Evolutionary conservation across 495 filamentous ascomycete genomes (phyloP).

Genomic region (Cryomyces antarcticus): DNA sequence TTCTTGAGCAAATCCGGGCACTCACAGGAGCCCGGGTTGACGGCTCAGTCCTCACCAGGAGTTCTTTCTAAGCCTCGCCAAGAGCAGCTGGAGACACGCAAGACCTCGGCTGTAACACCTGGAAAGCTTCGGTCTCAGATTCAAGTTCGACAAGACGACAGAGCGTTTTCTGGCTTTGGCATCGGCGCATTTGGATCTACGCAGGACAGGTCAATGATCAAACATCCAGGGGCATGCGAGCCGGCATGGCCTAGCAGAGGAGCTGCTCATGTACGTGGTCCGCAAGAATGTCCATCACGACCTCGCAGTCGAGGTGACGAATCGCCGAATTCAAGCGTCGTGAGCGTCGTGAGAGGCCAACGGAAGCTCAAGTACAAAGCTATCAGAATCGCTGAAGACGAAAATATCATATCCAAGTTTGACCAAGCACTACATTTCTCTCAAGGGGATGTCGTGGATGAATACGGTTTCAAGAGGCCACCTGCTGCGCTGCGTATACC

Average conservation of each 20-base stretch:
- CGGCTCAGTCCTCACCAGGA: background rate
- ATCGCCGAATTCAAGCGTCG: background rate
- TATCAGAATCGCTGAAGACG: slow-evolving; percentile 3
- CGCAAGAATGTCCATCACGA: background rate
- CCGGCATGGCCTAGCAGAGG: slow-evolving; percentile 15
- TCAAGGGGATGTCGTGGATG: too few relatives aligned
- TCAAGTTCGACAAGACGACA: background rate
- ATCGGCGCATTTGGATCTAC: background rate
- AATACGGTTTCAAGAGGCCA: background rate
- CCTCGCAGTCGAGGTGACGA: background rate
- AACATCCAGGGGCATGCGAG: slow-evolving; percentile 13
- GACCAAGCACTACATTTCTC: background rate
- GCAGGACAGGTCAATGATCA: slow-evolving; percentile 3
- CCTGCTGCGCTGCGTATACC: slow-evolving; percentile 6
- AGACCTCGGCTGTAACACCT: slow-evolving; percentile 15
- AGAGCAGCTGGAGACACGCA: slow-evolving; percentile 1
- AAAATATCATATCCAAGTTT: slow-evolving; percentile 5
- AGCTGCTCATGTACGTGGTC: slow-evolving; percentile 15
- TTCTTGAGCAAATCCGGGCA: slow-evolving; percentile 32
- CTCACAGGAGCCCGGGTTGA: background rate
- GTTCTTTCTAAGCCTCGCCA: background rate
- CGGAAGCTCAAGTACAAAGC: slow-evolving; percentile 11
- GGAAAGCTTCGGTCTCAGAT: slow-evolving; percentile 17
- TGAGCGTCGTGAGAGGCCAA: background rate
- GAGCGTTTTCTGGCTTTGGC: too few relatives aligned